These are phyloP conservation scores for Magnaporthiopsis poae DNA, from an alignment of 2,329 filamentous ascomycete species.

Conservation along the genomic window DNA sequence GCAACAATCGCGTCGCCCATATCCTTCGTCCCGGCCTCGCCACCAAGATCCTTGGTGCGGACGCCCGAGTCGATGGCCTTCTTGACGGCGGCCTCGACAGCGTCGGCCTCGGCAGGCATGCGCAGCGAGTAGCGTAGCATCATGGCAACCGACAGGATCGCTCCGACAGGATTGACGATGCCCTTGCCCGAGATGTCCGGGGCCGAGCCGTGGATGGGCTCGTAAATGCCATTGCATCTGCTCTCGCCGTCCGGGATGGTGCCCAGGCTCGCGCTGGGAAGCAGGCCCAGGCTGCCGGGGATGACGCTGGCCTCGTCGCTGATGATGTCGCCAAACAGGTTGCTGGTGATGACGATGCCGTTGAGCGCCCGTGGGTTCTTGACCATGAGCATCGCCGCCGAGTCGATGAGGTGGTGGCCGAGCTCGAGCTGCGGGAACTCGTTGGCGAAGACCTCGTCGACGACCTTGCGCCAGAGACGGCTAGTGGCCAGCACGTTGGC, in stretches of 20 bases:
- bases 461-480: slow-evolving; percentile 78
- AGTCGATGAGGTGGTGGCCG: slow-evolving; percentile 86
- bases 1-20: slow-evolving; percentile 69
- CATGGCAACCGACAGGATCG: slow-evolving; percentile 87
- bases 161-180: slow-evolving; percentile 85
- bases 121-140: slow-evolving; percentile 88
- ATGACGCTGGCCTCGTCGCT: slow-evolving; percentile 92
- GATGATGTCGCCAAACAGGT: slow-evolving; percentile 93
- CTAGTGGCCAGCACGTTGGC: slow-evolving; percentile 80
- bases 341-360: slow-evolving; percentile 84
- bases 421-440: slow-evolving; percentile 83
- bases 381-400: slow-evolving; percentile 94
- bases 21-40: slow-evolving; percentile 60
- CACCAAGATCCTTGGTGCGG: slow-evolving; percentile 77
- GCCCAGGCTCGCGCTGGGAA: slow-evolving; percentile 79
- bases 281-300: slow-evolving; percentile 75
- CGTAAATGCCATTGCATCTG: slow-evolving; percentile 87
- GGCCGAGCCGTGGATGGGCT: slow-evolving; percentile 94
- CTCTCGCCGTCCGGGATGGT: slow-evolving; percentile 77
- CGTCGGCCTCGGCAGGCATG: slow-evolving; percentile 64
- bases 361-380: slow-evolving; percentile 85
- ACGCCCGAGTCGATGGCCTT: slow-evolving; percentile 69
- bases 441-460: slow-evolving; percentile 71
- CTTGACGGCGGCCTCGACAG: slow-evolving; percentile 72
- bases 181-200: slow-evolving; percentile 88